A percentile compares a stretch with the other conserved stretches of the same genome.
These are phyloP conservation scores for Paracorniculantispora psalliotae DNA, from an alignment of 2,329 filamentous ascomycete species.

Conservation along the genomic window DNA sequence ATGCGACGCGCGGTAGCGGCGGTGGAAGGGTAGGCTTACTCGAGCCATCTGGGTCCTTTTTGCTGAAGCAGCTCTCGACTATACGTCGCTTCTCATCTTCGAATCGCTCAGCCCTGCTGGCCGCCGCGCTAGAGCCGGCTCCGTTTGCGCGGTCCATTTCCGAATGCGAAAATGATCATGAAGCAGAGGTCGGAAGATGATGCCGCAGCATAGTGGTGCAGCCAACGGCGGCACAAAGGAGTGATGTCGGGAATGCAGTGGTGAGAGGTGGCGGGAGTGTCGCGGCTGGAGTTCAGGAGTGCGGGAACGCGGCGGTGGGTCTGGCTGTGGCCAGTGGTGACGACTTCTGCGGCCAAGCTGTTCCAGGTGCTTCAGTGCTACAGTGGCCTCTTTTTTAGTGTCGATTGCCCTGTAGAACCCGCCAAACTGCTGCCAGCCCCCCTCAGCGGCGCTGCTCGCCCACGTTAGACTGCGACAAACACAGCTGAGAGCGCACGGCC, in stretches of 20 bases:
- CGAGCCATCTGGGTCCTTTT: constrained; percentile 80
- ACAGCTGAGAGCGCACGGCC: background rate
- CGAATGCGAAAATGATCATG: constrained; percentile 18
- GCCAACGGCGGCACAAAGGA: background rate
- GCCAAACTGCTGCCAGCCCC: background rate
- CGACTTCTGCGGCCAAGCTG: background rate
- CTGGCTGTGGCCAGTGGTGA: background rate
- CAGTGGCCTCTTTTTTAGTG: background rate
- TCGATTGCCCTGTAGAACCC: background rate
- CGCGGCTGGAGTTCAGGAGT: constrained; percentile 9
- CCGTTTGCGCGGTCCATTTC: constrained; percentile 38
- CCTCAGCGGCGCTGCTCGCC: too few species aligned
- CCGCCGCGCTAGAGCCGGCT: constrained; percentile 29
- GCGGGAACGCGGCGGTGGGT: constrained; percentile 12
- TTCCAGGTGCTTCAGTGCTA: background rate
- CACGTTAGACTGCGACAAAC: background rate
- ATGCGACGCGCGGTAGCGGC: background rate
- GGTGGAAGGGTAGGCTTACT: constrained; percentile 49
- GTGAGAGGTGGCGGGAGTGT: constrained; percentile 12
- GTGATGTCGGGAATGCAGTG: constrained; percentile 2
- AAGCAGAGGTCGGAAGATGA: constrained; percentile 13
- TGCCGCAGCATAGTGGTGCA: constrained; percentile 10
- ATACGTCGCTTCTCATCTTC: constrained; percentile 96
- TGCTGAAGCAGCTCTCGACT: constrained; percentile 89
- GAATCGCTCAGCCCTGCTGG: constrained; percentile 69